phyloP scores from a whole-genome alignment of 1,284 basidiomycete species.

The Stereum hirsutum region DNA sequence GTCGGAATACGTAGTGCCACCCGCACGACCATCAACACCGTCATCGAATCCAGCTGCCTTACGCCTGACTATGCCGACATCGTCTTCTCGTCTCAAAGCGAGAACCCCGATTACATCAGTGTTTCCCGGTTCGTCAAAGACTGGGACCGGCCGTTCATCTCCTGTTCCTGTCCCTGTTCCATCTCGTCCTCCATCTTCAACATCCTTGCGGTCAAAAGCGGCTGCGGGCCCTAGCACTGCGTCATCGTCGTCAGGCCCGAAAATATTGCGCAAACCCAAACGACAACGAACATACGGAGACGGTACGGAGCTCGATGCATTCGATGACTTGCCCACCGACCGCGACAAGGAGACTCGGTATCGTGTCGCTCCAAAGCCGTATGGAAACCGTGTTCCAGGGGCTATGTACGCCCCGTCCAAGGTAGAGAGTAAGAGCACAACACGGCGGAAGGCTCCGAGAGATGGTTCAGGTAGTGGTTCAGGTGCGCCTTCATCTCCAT shows the following conservation, averaged over 20 bases:
- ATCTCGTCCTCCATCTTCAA: slow-evolving; percentile 45
- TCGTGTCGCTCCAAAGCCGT: slow-evolving; percentile 59
- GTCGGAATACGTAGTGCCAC: slow-evolving; percentile 62
- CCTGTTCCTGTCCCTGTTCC: slow-evolving; percentile 33
- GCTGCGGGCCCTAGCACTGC: slow-evolving; percentile 21
- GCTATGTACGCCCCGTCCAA: slow-evolving; percentile 33
- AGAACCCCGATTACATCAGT: slow-evolving; percentile 67
- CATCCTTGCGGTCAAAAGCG: slow-evolving; percentile 24
- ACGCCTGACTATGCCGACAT: slow-evolving; percentile 80
- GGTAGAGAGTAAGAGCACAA: slow-evolving; percentile 36
- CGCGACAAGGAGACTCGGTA: slow-evolving; percentile 70
- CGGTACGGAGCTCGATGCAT: slow-evolving; percentile 85
- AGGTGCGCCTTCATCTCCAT: slow-evolving; percentile 27
- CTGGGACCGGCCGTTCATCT: slow-evolving; percentile 30
- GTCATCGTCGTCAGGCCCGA: slow-evolving; percentile 39
- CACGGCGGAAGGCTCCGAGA: slow-evolving; percentile 38
- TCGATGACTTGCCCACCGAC: slow-evolving; percentile 87
- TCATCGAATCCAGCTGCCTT: slow-evolving; percentile 65
- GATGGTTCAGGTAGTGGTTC: slow-evolving; percentile 24
- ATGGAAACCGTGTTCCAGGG: slow-evolving; percentile 51
- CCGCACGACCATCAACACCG: slow-evolving; percentile 67
- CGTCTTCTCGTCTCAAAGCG: slow-evolving; percentile 55
- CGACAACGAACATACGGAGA: slow-evolving; percentile 75
- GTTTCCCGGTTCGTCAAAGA: slow-evolving; percentile 37
- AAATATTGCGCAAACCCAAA: slow-evolving; percentile 68